A percentile compares a stretch with the other conserved stretches of the same genome.
These are phyloP conservation scores for Spergularia bocconei DNA, from an alignment of 148 eudicot genomes.

Conservation along the genomic window DNA sequence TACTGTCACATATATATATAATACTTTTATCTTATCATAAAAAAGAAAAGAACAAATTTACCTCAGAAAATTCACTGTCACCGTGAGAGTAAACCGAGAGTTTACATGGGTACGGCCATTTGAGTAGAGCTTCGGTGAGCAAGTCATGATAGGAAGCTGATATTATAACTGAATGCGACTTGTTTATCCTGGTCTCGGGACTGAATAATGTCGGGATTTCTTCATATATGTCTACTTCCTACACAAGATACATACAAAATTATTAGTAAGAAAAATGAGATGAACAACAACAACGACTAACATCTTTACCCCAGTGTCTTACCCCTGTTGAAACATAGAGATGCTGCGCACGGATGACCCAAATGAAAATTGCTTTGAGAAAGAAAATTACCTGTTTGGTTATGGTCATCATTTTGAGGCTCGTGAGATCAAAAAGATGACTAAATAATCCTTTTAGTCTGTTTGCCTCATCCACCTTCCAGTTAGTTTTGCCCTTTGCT, in stretches of 20 bases:
- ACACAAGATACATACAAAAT: not conserved
- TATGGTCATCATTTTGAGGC: slow-evolving; percentile 20
- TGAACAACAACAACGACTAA: too few relatives aligned
- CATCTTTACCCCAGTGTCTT: too few relatives aligned
- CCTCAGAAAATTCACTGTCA: slow-evolving; percentile 28
- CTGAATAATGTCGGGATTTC: slow-evolving; percentile 1
- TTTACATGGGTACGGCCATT: slow-evolving; percentile 13
- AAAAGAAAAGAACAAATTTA: not conserved
- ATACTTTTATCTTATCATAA: too few relatives aligned
- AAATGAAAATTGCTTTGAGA: too few relatives aligned
- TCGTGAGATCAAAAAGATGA: not conserved
- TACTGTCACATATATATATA: too few relatives aligned
- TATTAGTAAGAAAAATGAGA: not conserved
- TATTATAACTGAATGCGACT: slow-evolving; percentile 9
- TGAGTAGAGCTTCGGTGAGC: slow-evolving; percentile 17
- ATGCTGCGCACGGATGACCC: too few relatives aligned
- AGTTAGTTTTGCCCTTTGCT: not conserved
- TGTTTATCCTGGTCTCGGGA: slow-evolving; percentile 15
- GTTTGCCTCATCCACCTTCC: slow-evolving; percentile 14
- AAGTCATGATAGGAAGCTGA: slow-evolving; percentile 9
- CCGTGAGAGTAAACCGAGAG: slow-evolving; percentile 10
- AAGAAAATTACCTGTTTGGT: slow-evolving; percentile 7
- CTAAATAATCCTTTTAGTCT: slow-evolving; percentile 7
- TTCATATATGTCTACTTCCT: slow-evolving; percentile 20
- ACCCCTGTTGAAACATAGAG: too few relatives aligned